Conservation (phyloP, 306 rosid species). For the Cucurbita moschata region DNA sequence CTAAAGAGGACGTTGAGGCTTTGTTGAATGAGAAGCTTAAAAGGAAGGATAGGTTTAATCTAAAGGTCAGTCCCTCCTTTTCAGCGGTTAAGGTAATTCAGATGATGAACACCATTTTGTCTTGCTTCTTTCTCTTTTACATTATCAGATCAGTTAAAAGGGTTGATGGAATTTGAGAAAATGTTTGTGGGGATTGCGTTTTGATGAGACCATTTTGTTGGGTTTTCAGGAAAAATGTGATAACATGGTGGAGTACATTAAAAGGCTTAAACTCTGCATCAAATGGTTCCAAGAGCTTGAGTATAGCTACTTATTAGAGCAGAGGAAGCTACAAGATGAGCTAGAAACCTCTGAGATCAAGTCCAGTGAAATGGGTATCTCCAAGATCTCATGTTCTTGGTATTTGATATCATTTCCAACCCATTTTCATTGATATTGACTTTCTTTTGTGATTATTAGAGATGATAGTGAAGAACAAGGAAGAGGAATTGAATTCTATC, state of each 20-base stretch:
- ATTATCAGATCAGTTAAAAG: conserved; percentile 6
- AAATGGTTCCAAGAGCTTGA: conserved; percentile 98
- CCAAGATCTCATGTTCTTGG: not conserved
- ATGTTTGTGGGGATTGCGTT: not conserved
- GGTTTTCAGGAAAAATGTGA: conserved; percentile 83
- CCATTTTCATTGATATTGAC: not conserved
- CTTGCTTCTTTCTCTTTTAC: not conserved
- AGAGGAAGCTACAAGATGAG: conserved; percentile 46
- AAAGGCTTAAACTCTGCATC: conserved; percentile 78
- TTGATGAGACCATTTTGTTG: not conserved
- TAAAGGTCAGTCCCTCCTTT: conserved; percentile 50
- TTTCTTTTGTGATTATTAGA: not conserved
- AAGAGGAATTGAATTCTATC: conserved; percentile 74
- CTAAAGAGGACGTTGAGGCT: conserved; percentile 85
- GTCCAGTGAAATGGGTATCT: conserved; percentile 59
- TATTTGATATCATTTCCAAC: not conserved
- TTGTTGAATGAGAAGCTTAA: conserved; percentile 62
- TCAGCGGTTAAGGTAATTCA: conserved; percentile 10
- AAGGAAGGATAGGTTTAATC: conserved; percentile 85
- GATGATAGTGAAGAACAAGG: conserved; percentile 52
- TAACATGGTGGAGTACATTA: conserved; percentile 71
- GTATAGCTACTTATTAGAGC: conserved; percentile 62
- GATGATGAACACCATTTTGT: not conserved
- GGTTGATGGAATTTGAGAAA: not conserved
- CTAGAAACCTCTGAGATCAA: conserved; percentile 54